Base-by-base conservation (phyloP, 495 filamentous ascomycete species). In the Extremus antarcticus region DNA sequence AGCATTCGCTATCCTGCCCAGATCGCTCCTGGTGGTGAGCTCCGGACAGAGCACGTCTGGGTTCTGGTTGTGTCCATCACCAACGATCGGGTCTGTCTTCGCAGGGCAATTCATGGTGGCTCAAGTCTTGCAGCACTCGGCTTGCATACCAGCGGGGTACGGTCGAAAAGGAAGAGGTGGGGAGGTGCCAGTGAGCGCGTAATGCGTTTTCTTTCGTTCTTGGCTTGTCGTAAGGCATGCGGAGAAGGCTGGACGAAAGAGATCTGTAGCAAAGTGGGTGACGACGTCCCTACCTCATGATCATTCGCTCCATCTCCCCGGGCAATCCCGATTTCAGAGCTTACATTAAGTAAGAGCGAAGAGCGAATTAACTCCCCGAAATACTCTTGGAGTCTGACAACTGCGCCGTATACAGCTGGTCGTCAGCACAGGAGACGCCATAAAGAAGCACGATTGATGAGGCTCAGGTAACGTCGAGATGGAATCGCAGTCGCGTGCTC, bases 1-100 rank as follows among this genome's bases (percentile, higher is more conserved):
- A n/a, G 71, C 56, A 56, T 81, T 83, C 22, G 74, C 75, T 58
- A 78, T 75, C 45, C 77, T 74, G 62, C 79, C 76, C 62, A 83
- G 62, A 61, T 82, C 79, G 50, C 76, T 67, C 53, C 78, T 74
- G 0, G 79, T 83, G 13, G 78, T 78, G 19, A 76, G 68, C 55
- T 82, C 80, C 56, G 71, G 72, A 38, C 74, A 70, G 21, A 82
- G 67, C 4, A 66, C 62, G 60, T 71, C 67, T 1, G 80, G 81
- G 53, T 72, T 81, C 65, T 84, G 80, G 63, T 83, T 83, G 58
- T 71, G 71, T 46, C 68, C 68, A 45, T 69, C 67, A 16, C 40
- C 41, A 25, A 61, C 41, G 38, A 69, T 64, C 16, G 73, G 74
- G 59, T 81, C 78, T 17, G 73, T 76, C 41, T 73, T 60, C 9